Conservation (phyloP, 768 basidiomycete species). For the Hebeloma cylindrosporum region DNA sequence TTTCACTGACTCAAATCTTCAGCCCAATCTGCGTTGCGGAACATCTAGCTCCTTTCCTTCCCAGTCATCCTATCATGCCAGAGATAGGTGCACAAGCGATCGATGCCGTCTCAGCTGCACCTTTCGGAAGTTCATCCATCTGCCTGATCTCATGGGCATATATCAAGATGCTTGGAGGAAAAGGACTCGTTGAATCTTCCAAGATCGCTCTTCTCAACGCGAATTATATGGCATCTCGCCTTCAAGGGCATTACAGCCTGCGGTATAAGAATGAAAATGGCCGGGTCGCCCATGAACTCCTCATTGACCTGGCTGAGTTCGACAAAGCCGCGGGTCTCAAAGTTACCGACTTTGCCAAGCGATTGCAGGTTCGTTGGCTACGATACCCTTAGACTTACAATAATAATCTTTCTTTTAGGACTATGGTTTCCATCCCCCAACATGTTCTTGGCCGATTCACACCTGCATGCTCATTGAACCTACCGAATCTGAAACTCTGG, state of each 20-base stretch:
- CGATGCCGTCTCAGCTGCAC: slow-evolving; percentile 86
- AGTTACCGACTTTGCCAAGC: slow-evolving; percentile 95
- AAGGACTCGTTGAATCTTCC: slow-evolving; percentile 82
- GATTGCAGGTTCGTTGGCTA: slow-evolving; percentile 66
- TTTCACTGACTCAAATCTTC: slow-evolving; percentile 7
- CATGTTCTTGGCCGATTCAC: slow-evolving; percentile 96
- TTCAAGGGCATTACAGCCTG: slow-evolving; percentile 81
- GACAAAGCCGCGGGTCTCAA: slow-evolving; percentile 88
- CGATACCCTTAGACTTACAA: neutral
- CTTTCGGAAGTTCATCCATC: slow-evolving; percentile 94
- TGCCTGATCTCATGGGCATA: slow-evolving; percentile 98
- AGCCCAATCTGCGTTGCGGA: slow-evolving; percentile 92
- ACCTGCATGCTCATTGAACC: slow-evolving; percentile 99
- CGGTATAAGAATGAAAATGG: slow-evolving; percentile 90
- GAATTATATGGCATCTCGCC: slow-evolving; percentile 93
- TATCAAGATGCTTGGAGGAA: slow-evolving; percentile 98
- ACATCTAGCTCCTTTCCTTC: slow-evolving; percentile 94
- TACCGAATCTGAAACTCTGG: slow-evolving; percentile 92
- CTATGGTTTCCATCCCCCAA: slow-evolving; percentile 95
- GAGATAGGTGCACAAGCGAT: slow-evolving; percentile 73
- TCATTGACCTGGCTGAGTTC: slow-evolving; percentile 95
- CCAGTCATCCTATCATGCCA: slow-evolving; percentile 75
- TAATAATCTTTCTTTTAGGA: slow-evolving; percentile 46
- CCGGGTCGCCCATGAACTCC: slow-evolving; percentile 92
- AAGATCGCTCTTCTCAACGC: slow-evolving; percentile 90